These are phyloP conservation scores for Trichomonas vaginalis DNA, from an alignment of 208 protist species.

Conservation along the genomic window DNA sequence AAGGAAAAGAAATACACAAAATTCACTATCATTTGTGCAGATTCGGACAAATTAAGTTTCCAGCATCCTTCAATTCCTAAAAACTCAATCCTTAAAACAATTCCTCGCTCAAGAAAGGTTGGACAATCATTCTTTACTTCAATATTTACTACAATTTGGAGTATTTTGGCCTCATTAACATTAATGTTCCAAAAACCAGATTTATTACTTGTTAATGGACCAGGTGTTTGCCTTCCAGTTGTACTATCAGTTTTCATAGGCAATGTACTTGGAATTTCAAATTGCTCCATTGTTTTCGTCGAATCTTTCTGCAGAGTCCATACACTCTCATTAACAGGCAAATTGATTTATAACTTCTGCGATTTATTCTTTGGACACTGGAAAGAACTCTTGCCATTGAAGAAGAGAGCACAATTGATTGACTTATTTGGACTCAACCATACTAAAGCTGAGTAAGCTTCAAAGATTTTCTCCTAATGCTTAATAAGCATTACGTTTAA, in stretches of 20 bases:
- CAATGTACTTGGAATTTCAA: neutral
- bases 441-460: neutral
- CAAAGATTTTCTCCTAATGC: too few relatives aligned
- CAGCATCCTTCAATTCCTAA: neutral
- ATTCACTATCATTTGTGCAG: neutral
- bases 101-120: neutral
- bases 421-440: neutral
- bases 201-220: neutral
- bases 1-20: neutral
- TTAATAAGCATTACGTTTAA: too few relatives aligned
- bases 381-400: neutral
- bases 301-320: neutral
- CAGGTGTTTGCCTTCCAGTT: slow-evolving; percentile 5
- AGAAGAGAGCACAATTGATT: neutral
- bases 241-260: neutral
- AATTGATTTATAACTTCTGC: neutral
- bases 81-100: neutral
- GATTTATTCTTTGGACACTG: neutral
- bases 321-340: neutral
- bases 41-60: neutral
- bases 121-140: slow-evolving; percentile 1
- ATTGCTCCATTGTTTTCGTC: neutral
- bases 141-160: slow-evolving; percentile 11
- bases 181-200: neutral
- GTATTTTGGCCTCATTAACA: neutral